Percentiles rank a stretch among this genome's conserved stretches.
These are phyloP conservation scores for Aphanomyces astaci DNA, from an alignment of 352 stramenopile species.

Conservation along the genomic window DNA sequence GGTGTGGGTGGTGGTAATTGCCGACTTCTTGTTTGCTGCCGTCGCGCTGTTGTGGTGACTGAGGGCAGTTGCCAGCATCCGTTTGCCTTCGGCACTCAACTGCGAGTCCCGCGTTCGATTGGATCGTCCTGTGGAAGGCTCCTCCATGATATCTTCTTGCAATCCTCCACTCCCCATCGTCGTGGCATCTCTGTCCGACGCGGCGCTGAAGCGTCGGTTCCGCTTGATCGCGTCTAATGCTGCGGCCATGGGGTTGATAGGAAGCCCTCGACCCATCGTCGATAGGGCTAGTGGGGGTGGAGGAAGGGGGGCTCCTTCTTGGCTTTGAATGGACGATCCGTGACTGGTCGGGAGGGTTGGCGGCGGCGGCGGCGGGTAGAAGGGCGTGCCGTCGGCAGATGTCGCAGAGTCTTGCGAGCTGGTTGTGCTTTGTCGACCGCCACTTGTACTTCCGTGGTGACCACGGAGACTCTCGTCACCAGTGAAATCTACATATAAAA, in stretches of 20 bases:
- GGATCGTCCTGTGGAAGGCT: neutral
- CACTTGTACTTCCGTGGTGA: neutral
- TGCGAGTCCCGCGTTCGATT: conserved; percentile 55
- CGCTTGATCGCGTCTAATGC: conserved; percentile 16
- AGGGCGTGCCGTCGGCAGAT: neutral
- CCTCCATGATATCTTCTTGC: neutral
- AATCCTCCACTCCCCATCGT: neutral
- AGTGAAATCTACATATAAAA: neutral
- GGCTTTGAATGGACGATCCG: conserved; percentile 20
- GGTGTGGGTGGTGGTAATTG: neutral
- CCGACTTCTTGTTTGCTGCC: conserved; percentile 28
- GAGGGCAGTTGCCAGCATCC: conserved; percentile 64
- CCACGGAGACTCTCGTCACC: neutral
- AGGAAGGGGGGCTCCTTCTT: conserved; percentile 33
- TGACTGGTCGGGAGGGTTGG: neutral
- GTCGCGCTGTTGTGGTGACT: conserved; percentile 24
- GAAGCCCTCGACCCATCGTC: neutral
- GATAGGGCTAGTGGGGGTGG: conserved; percentile 35
- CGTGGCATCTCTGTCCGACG: neutral
- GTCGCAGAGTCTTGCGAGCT: neutral
- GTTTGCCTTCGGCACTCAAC: conserved; percentile 67
- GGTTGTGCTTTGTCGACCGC: neutral
- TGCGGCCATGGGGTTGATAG: conserved; percentile 13
- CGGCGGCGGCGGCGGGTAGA: conserved; percentile 28
- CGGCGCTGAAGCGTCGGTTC: conserved; percentile 6